Base-by-base conservation (phyloP, 1,284 basidiomycete species). In the Cutaneotrichosporon mucoides region DNA sequence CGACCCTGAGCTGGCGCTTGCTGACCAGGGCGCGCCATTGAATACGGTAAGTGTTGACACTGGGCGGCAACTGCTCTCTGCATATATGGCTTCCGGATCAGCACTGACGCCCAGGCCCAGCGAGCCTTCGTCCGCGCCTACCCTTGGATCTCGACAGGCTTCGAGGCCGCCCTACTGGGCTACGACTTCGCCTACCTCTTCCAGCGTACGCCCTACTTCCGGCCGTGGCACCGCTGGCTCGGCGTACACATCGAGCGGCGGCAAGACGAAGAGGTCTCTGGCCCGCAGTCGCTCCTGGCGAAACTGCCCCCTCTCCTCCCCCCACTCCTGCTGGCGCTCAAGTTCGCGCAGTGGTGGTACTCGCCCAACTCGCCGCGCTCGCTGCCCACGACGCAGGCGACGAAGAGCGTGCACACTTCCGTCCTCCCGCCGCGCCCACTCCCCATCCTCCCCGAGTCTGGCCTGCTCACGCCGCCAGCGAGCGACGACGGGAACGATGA, bases 301-400 rank as follows among this genome's bases (percentile, higher is more conserved):
- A 56, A 62, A 37, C 61, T 76, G 33, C 73, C 70, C 33, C 69
- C 72, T 2, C 66, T 95, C 48, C 83, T 94, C 12, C 84, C 96
- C 2, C 89, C 90, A 4, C 87, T 92, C 40, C 94, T 99, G 62
- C 96, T 99, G 76, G 88, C 92, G 74, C 84, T 99, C 81, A 97
- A 96, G 78, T 95, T 99, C 77, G 82, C 97, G 37, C 93, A 99
- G 79, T 99, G 96, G 94, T 99, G 96, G 94, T 99, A 98, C 77
- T 95, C 92, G 13, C 90, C 94, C 8, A 85, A 86, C 36, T 97
- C 94, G 3, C 93, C 94, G n/a, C 88, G 90, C 53, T 83, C 87
- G 42, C 84, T 87, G 15, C 76, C 90, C 3, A 62, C 51, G 84
- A 88, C 64, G 82, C 85, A 58, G 82, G 85, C 47, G 71, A 88